Base-by-base conservation (phyloP, 352 stramenopile species). In the Globisporangium polare region DNA sequence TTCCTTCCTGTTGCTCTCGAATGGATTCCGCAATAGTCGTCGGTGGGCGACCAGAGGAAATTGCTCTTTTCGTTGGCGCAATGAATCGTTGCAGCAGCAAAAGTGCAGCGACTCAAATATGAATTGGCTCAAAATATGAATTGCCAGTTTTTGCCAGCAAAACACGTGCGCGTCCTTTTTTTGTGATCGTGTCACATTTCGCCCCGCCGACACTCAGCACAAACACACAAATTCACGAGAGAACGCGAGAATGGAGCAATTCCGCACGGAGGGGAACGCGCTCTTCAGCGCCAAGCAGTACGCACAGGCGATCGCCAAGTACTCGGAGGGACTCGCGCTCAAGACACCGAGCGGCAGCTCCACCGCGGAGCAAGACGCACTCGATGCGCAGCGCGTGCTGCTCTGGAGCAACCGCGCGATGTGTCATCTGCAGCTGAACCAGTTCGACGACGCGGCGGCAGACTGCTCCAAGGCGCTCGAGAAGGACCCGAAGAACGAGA, bases 401-500 rank as follows among this genome's bases (percentile, higher is more conserved):
- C 75, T 95, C 13, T 89, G 72, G 68, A 92, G 74, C 69, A 95
- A 95, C 64, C 83, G 85, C 60, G 83, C 86, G 9, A 78, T 80
- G 26, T 93, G 82, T 63, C 61, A 77, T 41, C 65, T 95, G 41
- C 83, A 92, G 65, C 71, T 93, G 20, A 47, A 82, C 31, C 67
- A 88, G 50, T 92, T 88, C 45, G 67, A 72, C 13, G 62, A 52
- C 24, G 84, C 84, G 2, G 64, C 75, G 15, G 72, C 65, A 15
- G 79, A 92, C 63, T 92, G 84, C 67, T 77, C 73, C 5, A 52
- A 59, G 20, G 84, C 75, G 42, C 68, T 95, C 31, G 62, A 54
- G 2, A 53, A 71, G 17, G 79, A 88, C 3, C 55, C 72, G 17
- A 63, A 77, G 26, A 95, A 90, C 58, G 77, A 85, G 47, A 95